phyloP scores from a whole-genome alignment of 2,329 filamentous ascomycete species.

The Leptosphaerulina australis region DNA sequence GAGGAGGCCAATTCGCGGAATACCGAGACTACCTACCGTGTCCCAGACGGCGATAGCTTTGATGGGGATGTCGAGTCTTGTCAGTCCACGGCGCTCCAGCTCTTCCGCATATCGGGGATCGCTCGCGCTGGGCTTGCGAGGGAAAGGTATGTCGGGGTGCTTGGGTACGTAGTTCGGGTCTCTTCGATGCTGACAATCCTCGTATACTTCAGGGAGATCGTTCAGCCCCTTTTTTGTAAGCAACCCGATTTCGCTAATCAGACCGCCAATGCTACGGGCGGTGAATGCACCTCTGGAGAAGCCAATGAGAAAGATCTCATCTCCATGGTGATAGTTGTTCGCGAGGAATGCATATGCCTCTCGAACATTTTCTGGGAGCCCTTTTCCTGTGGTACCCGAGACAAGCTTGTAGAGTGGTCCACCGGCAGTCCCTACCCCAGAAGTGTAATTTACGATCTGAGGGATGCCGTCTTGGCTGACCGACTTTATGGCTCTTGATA shows the following conservation, averaged over 20 bases:
- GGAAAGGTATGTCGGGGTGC: slow-evolving; percentile 55
- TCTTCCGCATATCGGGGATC: slow-evolving; percentile 53
- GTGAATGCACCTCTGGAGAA: slow-evolving; percentile 57
- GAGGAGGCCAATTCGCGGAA: slow-evolving; percentile 53
- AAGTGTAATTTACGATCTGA: slow-evolving; percentile 59
- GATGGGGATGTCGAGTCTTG: slow-evolving; percentile 48
- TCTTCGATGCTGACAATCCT: slow-evolving; percentile 53
- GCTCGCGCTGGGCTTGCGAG: slow-evolving; percentile 53
- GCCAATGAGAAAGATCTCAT: slow-evolving; percentile 56
- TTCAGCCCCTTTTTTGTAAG: slow-evolving; percentile 55
- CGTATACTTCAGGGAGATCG: slow-evolving; percentile 54
- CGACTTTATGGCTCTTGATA: slow-evolving; percentile 57
- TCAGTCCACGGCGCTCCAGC: slow-evolving; percentile 45
- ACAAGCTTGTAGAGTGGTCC: slow-evolving; percentile 51
- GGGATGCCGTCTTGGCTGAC: slow-evolving; percentile 56
- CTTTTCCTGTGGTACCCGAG: slow-evolving; percentile 52
- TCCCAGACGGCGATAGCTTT: slow-evolving; percentile 57
- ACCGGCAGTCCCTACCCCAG: slow-evolving; percentile 55
- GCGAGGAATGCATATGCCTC: slow-evolving; percentile 58
- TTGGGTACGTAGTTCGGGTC: slow-evolving; percentile 53
- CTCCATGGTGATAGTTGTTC: slow-evolving; percentile 60
- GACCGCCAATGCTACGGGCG: slow-evolving; percentile 51
- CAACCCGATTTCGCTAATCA: slow-evolving; percentile 55
- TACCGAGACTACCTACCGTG: slow-evolving; percentile 55
- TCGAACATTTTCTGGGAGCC: slow-evolving; percentile 55